These are phyloP conservation scores for Euryodendron excelsum DNA, from an alignment of 148 eudicot species.

Conservation along the genomic window DNA sequence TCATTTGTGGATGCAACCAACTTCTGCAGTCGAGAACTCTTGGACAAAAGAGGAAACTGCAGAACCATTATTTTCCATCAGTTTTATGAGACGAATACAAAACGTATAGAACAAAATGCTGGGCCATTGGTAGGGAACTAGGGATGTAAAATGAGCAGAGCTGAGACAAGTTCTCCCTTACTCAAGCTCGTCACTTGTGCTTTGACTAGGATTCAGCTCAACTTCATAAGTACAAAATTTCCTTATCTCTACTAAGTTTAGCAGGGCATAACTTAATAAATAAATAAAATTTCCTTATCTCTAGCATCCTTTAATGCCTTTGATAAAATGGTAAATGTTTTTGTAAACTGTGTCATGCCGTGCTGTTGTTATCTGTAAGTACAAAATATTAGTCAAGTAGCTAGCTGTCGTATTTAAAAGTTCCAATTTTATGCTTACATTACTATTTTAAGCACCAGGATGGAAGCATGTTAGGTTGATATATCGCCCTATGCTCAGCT, in stretches of 20 bases:
- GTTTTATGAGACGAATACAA: background rate
- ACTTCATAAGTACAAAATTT: too few species aligned
- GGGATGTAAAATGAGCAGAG: background rate
- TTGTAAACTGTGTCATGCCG: background rate
- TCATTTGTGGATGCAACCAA: conserved; percentile 51
- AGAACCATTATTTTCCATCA: conserved; percentile 14
- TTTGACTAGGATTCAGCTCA: background rate
- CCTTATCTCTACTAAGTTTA: too few species aligned
- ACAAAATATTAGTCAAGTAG: background rate
- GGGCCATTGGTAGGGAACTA: too few species aligned
- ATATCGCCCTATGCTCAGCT: background rate
- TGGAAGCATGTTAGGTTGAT: background rate
- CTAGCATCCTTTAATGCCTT: background rate
- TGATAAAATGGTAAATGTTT: background rate
- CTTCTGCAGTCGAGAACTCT: conserved; percentile 63
- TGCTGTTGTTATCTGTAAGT: background rate
- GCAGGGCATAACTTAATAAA: background rate
- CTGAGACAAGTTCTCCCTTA: background rate
- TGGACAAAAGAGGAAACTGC: conserved; percentile 92
- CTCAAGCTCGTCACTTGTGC: background rate
- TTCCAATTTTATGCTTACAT: background rate
- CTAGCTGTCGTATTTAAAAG: background rate
- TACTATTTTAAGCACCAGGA: background rate
- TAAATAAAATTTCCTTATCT: background rate
- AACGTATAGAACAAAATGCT: background rate